Conservation (phyloP, 768 basidiomycete genomes). For the Mycena vitilis region DNA sequence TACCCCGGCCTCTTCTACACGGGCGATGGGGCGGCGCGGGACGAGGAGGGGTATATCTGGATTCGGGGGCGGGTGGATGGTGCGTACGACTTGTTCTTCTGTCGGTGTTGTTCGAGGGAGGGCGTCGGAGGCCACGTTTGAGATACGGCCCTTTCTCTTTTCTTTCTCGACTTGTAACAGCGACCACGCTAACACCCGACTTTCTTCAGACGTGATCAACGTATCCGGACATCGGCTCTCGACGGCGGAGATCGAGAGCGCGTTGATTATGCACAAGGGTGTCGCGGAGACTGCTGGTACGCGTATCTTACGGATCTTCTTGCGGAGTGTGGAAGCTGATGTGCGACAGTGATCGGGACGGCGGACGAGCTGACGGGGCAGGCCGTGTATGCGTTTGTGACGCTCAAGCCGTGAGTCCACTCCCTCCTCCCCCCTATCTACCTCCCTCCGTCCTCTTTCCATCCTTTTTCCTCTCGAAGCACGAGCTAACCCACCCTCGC, state of each 20-base stretch:
- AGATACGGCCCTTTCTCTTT: no score
- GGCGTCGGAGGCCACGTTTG: no score
- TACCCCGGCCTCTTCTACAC: slow-evolving; percentile 91
- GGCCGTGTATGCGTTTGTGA: slow-evolving; percentile 95
- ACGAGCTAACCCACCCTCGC: no score
- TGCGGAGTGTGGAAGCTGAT: neutral
- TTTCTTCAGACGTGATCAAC: slow-evolving; percentile 87
- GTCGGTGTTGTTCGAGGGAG: neutral
- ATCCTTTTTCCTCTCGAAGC: neutral
- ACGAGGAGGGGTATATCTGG: slow-evolving; percentile 98
- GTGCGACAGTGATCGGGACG: slow-evolving; percentile 75
- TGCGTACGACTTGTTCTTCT: slow-evolving; percentile 42
- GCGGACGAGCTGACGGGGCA: slow-evolving; percentile 92
- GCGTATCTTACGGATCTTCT: slow-evolving; percentile 28
- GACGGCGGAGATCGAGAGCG: slow-evolving; percentile 98
- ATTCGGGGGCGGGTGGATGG: slow-evolving; percentile 98
- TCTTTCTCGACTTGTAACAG: no score
- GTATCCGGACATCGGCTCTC: slow-evolving; percentile 97
- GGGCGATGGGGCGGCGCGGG: slow-evolving; percentile 96
- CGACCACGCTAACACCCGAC: neutral
- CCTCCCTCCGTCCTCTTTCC: neutral
- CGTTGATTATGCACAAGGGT: slow-evolving; percentile 93
- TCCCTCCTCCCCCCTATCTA: no score
- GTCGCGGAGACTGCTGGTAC: slow-evolving; percentile 92
- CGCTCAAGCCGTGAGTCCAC: slow-evolving; percentile 87